Evolutionary conservation across 768 basidiomycete species (phyloP).

Genomic region (Scleroderma bovista): DNA sequence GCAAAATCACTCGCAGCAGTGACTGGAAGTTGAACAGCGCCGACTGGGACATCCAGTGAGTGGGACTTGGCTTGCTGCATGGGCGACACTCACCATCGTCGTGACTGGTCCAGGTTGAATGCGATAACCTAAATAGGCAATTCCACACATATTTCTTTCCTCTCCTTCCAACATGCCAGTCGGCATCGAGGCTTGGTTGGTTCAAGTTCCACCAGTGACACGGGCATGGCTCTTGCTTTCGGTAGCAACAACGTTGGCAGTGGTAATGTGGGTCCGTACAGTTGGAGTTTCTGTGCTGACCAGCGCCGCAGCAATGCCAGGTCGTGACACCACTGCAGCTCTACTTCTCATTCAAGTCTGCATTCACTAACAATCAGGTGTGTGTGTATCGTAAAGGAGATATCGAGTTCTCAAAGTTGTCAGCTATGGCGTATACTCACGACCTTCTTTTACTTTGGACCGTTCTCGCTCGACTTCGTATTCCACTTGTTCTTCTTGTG

Average conservation of each 20-base stretch:
- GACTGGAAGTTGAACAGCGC: constrained; percentile 99
- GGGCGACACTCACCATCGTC: background rate
- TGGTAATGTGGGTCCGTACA: constrained; percentile 49
- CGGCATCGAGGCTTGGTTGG: constrained; percentile 86
- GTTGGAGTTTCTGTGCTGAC: background rate
- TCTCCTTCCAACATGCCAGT: constrained; percentile 52
- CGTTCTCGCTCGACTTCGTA: constrained; percentile 87
- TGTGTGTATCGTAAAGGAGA: constrained; percentile 6
- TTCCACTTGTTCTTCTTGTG: constrained; percentile 99
- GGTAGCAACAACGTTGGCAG: constrained; percentile 76
- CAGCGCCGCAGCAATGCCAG: constrained; percentile 73
- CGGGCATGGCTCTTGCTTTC: constrained; percentile 79
- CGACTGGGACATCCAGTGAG: constrained; percentile 42
- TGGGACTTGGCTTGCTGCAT: background rate
- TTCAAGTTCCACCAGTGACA: constrained; percentile 88
- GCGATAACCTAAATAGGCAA: no score
- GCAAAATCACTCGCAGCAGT: constrained; percentile 84
- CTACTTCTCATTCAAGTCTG: constrained; percentile 86
- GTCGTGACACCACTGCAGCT: constrained; percentile 86
- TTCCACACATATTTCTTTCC: background rate
- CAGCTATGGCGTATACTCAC: constrained; percentile 86
- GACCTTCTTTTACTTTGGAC: constrained; percentile 95
- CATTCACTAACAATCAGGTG: constrained; percentile 79
- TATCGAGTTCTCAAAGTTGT: background rate
- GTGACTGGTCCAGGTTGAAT: no score